phyloP scores from a whole-genome alignment of 306 rosid species.

The Potentilla sterilis region DNA sequence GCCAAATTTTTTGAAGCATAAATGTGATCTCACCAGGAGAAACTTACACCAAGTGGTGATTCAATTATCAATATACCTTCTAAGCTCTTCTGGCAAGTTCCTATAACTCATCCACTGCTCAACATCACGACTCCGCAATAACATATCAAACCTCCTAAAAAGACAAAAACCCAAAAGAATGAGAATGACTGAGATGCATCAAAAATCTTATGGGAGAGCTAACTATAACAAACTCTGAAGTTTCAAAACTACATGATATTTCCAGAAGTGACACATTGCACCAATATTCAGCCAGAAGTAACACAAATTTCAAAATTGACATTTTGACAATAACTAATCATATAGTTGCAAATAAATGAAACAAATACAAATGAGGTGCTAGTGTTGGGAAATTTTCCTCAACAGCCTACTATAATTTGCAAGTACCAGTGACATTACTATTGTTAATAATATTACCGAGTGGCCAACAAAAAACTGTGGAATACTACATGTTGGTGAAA shows the following conservation, averaged over 20 bases:
- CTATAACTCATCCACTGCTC: conserved; percentile 92
- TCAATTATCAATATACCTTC: conserved; percentile 36
- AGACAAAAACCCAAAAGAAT: conserved; percentile 3
- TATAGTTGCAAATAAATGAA: neutral
- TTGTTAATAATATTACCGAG: neutral
- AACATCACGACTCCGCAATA: conserved; percentile 68
- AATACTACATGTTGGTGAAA: conserved; percentile 1
- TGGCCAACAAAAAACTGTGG: neutral
- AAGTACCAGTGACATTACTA: neutral
- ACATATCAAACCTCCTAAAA: conserved; percentile 76
- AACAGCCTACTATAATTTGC: neutral
- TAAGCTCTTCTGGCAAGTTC: conserved; percentile 56
- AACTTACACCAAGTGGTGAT: neutral
- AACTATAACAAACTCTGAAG: neutral
- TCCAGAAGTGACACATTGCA: neutral
- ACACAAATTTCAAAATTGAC: too few relatives aligned
- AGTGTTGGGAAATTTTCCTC: neutral
- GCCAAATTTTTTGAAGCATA: neutral
- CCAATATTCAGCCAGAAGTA: neutral
- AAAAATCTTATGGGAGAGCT: neutral
- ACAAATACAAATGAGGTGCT: neutral
- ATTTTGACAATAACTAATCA: neutral
- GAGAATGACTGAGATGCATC: neutral
- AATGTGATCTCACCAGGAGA: neutral
- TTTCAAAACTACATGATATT: neutral